Evolutionary conservation across 2,329 filamentous ascomycete genomes (phyloP), one percentile per base, ranked within the genome.

Genomic region (Tolypocladium guangdongense): DNA sequence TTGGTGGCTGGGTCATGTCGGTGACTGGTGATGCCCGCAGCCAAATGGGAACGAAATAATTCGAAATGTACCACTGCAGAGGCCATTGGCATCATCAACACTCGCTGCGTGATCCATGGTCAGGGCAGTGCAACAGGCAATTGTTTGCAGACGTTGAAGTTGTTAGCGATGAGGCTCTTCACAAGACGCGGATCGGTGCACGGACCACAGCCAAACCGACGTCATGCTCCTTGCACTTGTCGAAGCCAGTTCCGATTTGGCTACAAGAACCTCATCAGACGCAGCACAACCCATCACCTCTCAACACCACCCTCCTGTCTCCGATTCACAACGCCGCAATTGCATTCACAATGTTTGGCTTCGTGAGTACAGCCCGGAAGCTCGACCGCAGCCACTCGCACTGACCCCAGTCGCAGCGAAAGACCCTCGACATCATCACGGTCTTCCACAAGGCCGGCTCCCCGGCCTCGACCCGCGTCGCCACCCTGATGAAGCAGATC

Each of bases 381-480:
- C 22, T 10, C 20, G 41, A 6, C 10, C 33, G 22, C 4, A 30
- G 33, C 41, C 27, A 4, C 27, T 49, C 54, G 55, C 51, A 50
- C 63, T 64, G 51, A 64, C 52, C 7, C 41, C 43, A 16, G 43
- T 33, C 51, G 32, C 64, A 90, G 87, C 81, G 78, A 72, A 91
- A 90, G 78, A 80, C 86, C 60, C 80, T 88, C 70, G 91, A 97
- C 76, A 88, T 95, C 60, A 83, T 97, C 68, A 97, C 92, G 57
- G 85, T 99, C 76, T 99, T 97, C 78, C 91, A 96, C 80, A 88
- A 88, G 71, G 82, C 92, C 54, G 80, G 78, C 62, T 80, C 81
- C 52, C 81, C 86, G 24, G 78, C 86, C 58, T 96, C 91, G 4
- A 76, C 82, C 50, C 83, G 86, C 56, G 86, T 87, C 35, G 81